phyloP scores from a whole-genome alignment of 306 rosid species.

The Glycine tomentella region DNA sequence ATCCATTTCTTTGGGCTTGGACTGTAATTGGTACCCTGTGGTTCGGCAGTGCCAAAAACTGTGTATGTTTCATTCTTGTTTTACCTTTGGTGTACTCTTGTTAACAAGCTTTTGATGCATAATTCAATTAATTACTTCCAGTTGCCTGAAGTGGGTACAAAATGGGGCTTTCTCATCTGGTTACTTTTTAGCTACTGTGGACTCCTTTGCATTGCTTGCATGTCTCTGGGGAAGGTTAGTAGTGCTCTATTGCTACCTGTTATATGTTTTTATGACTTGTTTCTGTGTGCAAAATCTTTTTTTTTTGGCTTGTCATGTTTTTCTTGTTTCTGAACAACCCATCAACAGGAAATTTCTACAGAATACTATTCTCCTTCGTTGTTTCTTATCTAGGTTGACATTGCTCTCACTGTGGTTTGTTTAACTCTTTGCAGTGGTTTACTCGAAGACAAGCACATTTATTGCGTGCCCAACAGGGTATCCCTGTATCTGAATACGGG shows the following conservation, averaged over 20 bases:
- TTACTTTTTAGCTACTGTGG: conserved; percentile 96
- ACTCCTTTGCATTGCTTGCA: conserved; percentile 82
- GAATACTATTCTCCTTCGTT: not conserved
- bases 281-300: conserved; percentile 29
- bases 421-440: conserved; percentile 75
- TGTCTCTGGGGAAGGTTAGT: conserved; percentile 94
- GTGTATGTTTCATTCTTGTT: conserved; percentile 65
- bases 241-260: conserved; percentile 21
- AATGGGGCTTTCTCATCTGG: conserved; percentile 99
- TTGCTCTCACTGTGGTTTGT: conserved; percentile 45
- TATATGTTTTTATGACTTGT: conserved; percentile 22
- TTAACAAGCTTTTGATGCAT: conserved; percentile 37
- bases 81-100: conserved; percentile 24
- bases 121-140: conserved; percentile 54
- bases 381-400: conserved; percentile 34
- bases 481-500: conserved; percentile 95
- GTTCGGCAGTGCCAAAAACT: conserved; percentile 76
- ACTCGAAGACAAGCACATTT: conserved; percentile 93
- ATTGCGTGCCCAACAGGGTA: conserved; percentile 95
- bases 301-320: conserved; percentile 25
- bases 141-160: conserved; percentile 92
- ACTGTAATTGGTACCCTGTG: conserved; percentile 90
- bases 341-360: conserved; percentile 9
- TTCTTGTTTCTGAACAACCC: conserved; percentile 22
- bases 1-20: conserved; percentile 99